Evolutionary conservation across 2,329 filamentous ascomycete species (phyloP).

Genomic region (Metarhizium album): DNA sequence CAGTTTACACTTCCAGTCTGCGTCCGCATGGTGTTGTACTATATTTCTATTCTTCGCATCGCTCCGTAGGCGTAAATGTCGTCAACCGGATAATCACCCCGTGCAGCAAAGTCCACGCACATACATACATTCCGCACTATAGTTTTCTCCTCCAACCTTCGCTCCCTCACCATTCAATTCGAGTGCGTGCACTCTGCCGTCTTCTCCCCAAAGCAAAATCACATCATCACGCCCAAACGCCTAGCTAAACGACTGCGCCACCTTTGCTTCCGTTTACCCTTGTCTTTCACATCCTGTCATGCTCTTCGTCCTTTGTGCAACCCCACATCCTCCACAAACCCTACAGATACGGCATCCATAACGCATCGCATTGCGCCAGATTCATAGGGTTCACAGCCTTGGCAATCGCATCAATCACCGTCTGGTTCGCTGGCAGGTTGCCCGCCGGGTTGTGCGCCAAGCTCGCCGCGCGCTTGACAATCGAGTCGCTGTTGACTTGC

Average conservation of each 20-base stretch:
- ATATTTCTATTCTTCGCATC: too few species aligned
- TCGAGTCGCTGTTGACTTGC: conserved; percentile 75
- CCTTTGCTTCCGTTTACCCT: neutral
- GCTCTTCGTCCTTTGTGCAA: neutral
- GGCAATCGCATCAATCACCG: conserved; percentile 88
- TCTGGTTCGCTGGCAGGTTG: conserved; percentile 90
- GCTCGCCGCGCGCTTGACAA: conserved; percentile 81
- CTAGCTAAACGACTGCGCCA: conserved; percentile 5
- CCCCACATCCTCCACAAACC: neutral
- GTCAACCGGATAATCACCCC: too few species aligned
- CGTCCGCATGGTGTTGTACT: too few species aligned
- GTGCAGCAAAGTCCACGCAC: too few species aligned
- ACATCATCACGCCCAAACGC: conserved; percentile 6
- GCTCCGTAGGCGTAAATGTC: too few species aligned
- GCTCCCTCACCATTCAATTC: too few species aligned
- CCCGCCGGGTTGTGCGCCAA: conserved; percentile 68
- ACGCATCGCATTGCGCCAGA: conserved; percentile 74
- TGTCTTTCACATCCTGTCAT: neutral
- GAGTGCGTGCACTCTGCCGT: neutral
- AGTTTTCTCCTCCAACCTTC: too few species aligned
- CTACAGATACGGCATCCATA: conserved; percentile 97
- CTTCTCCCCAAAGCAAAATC: neutral
- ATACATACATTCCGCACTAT: too few species aligned
- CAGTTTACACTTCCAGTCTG: too few species aligned
- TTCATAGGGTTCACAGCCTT: conserved; percentile 87